Percentiles rank a stretch among this genome's conserved stretches.
These are phyloP conservation scores for Phoma sp. DNA, from an alignment of 2,329 filamentous ascomycete genomes.

Conservation along the genomic window DNA sequence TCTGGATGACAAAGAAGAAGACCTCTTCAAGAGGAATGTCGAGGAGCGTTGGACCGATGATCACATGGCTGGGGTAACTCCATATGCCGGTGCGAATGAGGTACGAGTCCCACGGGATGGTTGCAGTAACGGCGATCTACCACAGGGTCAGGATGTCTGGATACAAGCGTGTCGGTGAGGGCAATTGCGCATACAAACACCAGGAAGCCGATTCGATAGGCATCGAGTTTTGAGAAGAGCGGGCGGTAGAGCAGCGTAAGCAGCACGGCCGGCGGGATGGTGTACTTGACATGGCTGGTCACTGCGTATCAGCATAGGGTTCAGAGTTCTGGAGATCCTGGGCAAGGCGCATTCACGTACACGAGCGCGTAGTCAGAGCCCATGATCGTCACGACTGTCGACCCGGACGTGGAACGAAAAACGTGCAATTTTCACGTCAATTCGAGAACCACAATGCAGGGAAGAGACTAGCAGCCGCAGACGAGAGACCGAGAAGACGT, in stretches of 20 bases:
- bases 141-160: slow-evolving; percentile 37
- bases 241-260: slow-evolving; percentile 67
- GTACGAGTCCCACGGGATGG: slow-evolving; percentile 79
- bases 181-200: slow-evolving; percentile 52
- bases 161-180: not conserved
- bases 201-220: slow-evolving; percentile 67
- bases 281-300: slow-evolving; percentile 69
- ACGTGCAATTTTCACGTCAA: slow-evolving; percentile 24
- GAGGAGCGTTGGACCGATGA: slow-evolving; percentile 67
- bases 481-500: slow-evolving; percentile 17
- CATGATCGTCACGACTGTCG: slow-evolving; percentile 50
- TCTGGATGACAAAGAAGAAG: slow-evolving; percentile 80
- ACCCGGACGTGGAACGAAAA: slow-evolving; percentile 15
- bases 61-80: slow-evolving; percentile 71
- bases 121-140: slow-evolving; percentile 69
- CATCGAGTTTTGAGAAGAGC: slow-evolving; percentile 66
- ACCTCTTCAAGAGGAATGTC: slow-evolving; percentile 74
- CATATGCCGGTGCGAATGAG: slow-evolving; percentile 72
- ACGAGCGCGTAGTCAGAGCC: slow-evolving; percentile 68
- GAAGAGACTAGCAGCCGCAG: slow-evolving; percentile 26
- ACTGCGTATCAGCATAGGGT: slow-evolving; percentile 20
- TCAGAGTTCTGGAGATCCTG: slow-evolving; percentile 3
- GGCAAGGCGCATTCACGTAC: slow-evolving; percentile 52
- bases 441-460: slow-evolving; percentile 26
- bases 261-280: slow-evolving; percentile 66